phyloP scores from a whole-genome alignment of 768 basidiomycete genomes.

The Lentinula aciculospora region DNA sequence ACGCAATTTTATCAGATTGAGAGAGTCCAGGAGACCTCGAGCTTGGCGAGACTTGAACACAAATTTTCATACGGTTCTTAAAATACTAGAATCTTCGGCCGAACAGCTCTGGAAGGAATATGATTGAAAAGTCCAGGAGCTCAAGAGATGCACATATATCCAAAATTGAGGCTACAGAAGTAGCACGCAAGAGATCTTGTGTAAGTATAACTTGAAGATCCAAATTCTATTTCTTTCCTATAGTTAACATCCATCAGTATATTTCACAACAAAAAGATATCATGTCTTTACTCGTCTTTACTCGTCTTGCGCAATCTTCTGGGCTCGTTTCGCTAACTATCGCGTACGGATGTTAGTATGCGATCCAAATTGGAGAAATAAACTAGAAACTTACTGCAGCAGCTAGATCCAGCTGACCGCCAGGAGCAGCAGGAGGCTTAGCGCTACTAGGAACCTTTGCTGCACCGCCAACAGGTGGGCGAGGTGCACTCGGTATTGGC shows the following conservation, averaged over 20 bases:
- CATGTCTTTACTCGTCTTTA: slow-evolving; percentile 20
- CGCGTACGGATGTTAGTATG: slow-evolving; percentile 2
- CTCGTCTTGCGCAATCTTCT: slow-evolving; percentile 49
- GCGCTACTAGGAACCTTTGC: slow-evolving; percentile 33
- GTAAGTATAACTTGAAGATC: too few species aligned
- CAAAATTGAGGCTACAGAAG: too few species aligned
- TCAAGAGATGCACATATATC: too few species aligned
- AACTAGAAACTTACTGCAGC: slow-evolving; percentile 57
- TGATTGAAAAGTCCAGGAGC: too few species aligned
- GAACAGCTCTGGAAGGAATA: too few species aligned
- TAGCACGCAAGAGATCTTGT: too few species aligned
- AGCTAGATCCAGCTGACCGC: slow-evolving; percentile 75
- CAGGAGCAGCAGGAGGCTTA: slow-evolving; percentile 37
- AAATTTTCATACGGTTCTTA: neutral
- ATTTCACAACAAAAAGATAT: neutral
- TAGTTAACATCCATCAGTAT: too few species aligned
- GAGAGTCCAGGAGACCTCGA: neutral
- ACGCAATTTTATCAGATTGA: neutral
- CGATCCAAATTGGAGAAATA: neutral
- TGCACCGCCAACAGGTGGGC: slow-evolving; percentile 27
- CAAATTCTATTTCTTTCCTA: too few species aligned
- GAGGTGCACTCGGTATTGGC: slow-evolving; percentile 32
- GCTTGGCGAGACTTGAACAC: neutral
- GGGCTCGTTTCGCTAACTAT: slow-evolving; percentile 78
- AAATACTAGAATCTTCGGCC: too few species aligned